Evolutionary conservation across 2,329 filamentous ascomycete genomes (phyloP).

Genomic region (Microdochium trichocladiopsis): DNA sequence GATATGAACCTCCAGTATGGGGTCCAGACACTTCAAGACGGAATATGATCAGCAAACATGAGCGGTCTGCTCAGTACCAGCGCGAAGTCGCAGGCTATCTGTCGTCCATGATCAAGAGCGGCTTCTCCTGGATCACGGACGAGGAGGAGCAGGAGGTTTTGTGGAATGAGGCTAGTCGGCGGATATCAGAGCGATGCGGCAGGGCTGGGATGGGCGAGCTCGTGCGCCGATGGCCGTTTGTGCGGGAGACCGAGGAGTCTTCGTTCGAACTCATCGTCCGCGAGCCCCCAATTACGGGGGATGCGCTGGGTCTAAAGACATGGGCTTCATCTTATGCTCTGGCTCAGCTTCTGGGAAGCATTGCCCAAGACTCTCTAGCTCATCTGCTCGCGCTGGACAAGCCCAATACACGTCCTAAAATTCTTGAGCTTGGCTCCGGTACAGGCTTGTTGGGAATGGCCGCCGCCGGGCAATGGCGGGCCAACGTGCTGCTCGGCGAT

Average conservation of each 20-base stretch:
- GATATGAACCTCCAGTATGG: constrained; percentile 64
- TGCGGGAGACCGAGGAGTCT: constrained; percentile 19
- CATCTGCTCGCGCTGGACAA: constrained; percentile 31
- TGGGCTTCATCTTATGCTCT: constrained; percentile 90
- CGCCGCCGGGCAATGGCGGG: constrained; percentile 64
- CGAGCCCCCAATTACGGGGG: constrained; percentile 82
- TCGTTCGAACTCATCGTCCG: constrained; percentile 63
- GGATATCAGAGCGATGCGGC: constrained; percentile 81
- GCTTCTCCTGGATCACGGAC: constrained; percentile 60
- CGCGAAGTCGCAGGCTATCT: constrained; percentile 58
- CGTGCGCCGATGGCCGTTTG: constrained; percentile 46
- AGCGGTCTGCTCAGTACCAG: constrained; percentile 33
- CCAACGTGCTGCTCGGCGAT: constrained; percentile 70
- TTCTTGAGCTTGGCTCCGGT: constrained; percentile 80
- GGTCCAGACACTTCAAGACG: constrained; percentile 35
- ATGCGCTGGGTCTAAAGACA: constrained; percentile 87
- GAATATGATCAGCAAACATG: constrained; percentile 32
- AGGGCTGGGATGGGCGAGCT: constrained; percentile 59
- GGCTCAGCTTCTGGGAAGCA: constrained; percentile 58
- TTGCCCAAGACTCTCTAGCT: constrained; percentile 36
- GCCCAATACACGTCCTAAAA: constrained; percentile 17
- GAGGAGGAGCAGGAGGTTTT: constrained; percentile 61
- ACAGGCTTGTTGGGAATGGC: constrained; percentile 88
- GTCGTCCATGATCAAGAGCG: constrained; percentile 59
- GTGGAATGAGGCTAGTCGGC: constrained; percentile 72